These are phyloP conservation scores for Halenospora varia DNA, from an alignment of 495 filamentous ascomycete genomes.

Conservation along the genomic window DNA sequence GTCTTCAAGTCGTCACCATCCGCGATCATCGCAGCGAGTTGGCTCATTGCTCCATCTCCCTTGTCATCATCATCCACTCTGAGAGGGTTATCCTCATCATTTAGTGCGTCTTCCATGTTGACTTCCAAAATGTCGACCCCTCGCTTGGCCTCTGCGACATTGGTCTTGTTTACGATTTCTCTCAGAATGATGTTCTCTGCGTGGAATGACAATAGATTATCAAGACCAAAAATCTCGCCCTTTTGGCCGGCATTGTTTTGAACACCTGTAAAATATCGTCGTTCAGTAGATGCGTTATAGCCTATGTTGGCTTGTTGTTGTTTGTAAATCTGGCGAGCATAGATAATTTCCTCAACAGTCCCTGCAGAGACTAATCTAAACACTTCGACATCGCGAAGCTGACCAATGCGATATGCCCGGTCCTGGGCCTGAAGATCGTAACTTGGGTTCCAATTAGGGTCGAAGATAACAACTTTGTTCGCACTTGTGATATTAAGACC, in stretches of 20 bases:
- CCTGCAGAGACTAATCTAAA: conserved; percentile 90
- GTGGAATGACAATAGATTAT: conserved; percentile 82
- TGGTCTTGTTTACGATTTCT: conserved; percentile 96
- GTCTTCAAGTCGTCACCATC: conserved; percentile 34
- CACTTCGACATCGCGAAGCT: conserved; percentile 90
- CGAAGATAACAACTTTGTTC: conserved; percentile 96
- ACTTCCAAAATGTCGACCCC: conserved; percentile 77
- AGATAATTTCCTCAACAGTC: conserved; percentile 96
- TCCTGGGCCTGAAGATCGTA: conserved; percentile 88
- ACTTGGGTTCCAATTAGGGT: conserved; percentile 96
- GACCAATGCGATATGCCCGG: conserved; percentile 93
- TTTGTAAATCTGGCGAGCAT: conserved; percentile 97
- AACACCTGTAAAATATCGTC: conserved; percentile 93
- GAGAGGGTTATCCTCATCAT: conserved; percentile 47
- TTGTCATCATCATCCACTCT: conserved; percentile 42
- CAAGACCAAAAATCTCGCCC: conserved; percentile 90
- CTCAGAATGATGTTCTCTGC: conserved; percentile 75
- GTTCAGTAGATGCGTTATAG: conserved; percentile 87
- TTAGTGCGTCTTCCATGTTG: conserved; percentile 55
- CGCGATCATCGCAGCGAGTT: conserved; percentile 68
- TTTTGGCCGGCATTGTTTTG: conserved; percentile 81
- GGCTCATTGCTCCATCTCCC: conserved; percentile 67
- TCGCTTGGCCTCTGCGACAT: conserved; percentile 86
- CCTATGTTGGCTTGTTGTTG: conserved; percentile 98
- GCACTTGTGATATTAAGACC: conserved; percentile 96